Evolutionary conservation across 164 flowering plant genomes (phyloP).

Genomic region (Paratinospora sagittata): DNA sequence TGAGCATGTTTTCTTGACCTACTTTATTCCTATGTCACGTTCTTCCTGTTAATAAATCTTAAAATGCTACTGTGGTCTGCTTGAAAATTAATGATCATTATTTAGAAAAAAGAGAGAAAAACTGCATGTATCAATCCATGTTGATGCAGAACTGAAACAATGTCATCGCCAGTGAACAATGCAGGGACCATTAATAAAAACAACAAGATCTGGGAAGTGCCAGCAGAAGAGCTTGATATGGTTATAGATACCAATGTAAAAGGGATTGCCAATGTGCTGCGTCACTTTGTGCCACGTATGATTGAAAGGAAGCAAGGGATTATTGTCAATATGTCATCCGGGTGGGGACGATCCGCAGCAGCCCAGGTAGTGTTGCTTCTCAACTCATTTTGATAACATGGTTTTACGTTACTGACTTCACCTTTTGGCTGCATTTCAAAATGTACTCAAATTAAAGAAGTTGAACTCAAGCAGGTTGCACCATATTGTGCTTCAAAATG

Average conservation of each 20-base stretch:
- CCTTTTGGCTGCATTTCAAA: neutral
- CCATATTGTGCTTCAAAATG: conserved; percentile 99
- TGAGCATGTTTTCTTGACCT: too few relatives aligned
- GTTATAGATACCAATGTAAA: conserved; percentile 89
- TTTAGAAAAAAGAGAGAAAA: neutral
- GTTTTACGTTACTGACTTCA: neutral
- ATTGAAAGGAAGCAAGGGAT: conserved; percentile 64
- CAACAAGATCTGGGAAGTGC: conserved; percentile 87
- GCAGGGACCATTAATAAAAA: conserved; percentile 89
- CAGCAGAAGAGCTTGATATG: conserved; percentile 70
- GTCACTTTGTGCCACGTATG: conserved; percentile 86
- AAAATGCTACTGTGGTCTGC: neutral
- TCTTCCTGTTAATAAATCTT: too few relatives aligned
- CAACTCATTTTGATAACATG: neutral
- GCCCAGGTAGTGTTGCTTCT: conserved; percentile 53
- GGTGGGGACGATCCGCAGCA: conserved; percentile 97
- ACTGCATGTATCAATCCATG: neutral
- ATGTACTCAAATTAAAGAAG: neutral
- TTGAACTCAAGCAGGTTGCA: conserved; percentile 56
- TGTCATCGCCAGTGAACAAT: conserved; percentile 60
- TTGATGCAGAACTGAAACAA: conserved; percentile 11
- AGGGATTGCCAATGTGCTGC: conserved; percentile 73
- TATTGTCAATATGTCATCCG: conserved; percentile 90
- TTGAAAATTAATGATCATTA: neutral
- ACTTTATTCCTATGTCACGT: too few relatives aligned